Evolutionary conservation across 2,329 filamentous ascomycete genomes (phyloP), one percentile per base, ranked within the genome.

Genomic region (Alternaria dauci): DNA sequence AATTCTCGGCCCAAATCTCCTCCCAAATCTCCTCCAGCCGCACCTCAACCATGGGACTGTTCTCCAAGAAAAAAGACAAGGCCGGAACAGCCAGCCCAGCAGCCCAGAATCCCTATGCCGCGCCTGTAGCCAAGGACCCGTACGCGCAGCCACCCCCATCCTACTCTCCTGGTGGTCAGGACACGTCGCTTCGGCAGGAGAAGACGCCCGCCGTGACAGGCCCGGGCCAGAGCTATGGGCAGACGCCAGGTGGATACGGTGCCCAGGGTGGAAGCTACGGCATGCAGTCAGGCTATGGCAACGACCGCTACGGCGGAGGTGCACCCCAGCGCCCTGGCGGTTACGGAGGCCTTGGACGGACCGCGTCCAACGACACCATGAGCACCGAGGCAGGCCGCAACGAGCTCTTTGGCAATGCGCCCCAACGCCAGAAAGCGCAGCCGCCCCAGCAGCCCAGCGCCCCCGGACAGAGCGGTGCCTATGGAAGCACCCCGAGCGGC

Each of bases 381-480:
- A 61, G 52, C 50, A 81, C 79, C 12, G 86, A 88, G 59, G 81
- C 80, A 38, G 85, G 88, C 64, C 84, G 89, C 41, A 86, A 90
- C 71, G 87, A 85, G 28, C 82, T 92, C 4, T 91, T 92, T 59
- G 87, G 86, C 23, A 84, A 84, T 60, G 86, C 87, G 2, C 74
- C 80, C 18, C 78, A 86, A 55, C 78, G 86, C 54, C 74, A 78
- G 41, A 81, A 86, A 67, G 79, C 84, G 53, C 79, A 66, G 28
- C 67, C 57, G 56, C 78, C 78, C 55, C 72, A 73, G 60, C 74
- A 78, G 32, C 65, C 68, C 16, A 65, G 62, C 34, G 68, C 67
- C 32, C 59, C 53, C 6, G 57, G 59, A 36, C 62, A 68, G 34
- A 55, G 61, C 38, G 71, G 72, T 30, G 71, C 61, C 8, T 71